A percentile compares a stretch with the other conserved stretches of the same genome.
These are phyloP conservation scores for Plectosphaerella cucumerina DNA, from an alignment of 2,329 filamentous ascomycete genomes.

Conservation along the genomic window DNA sequence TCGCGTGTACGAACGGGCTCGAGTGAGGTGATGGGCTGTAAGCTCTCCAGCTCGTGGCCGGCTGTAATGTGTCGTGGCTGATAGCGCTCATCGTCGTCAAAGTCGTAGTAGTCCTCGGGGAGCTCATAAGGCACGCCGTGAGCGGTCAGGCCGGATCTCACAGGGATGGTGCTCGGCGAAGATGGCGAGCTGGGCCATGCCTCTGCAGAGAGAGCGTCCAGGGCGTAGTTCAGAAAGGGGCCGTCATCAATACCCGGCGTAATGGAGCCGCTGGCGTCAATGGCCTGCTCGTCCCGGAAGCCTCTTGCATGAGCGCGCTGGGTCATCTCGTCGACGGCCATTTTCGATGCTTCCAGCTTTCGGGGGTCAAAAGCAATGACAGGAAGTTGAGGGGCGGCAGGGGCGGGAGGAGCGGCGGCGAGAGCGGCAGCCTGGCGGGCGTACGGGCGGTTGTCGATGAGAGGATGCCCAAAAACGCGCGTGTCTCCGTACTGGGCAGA, in stretches of 20 bases:
- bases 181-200: slow-evolving; percentile 54
- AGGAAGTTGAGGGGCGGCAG: slow-evolving; percentile 4
- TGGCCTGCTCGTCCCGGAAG: slow-evolving; percentile 49
- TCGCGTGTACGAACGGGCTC: background rate
- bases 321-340: slow-evolving; percentile 18
- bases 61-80: background rate
- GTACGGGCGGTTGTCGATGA: slow-evolving; percentile 16
- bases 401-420: slow-evolving; percentile 26
- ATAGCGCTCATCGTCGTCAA: background rate
- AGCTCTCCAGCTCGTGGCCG: background rate
- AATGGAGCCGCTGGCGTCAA: slow-evolving; percentile 43
- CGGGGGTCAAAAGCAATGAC: slow-evolving; percentile 2
- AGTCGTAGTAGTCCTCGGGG: background rate
- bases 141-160: background rate
- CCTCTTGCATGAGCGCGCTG: slow-evolving; percentile 16
- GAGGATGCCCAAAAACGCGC: slow-evolving; percentile 30
- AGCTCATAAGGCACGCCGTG: background rate
- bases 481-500: slow-evolving; percentile 35
- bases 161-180: slow-evolving; percentile 24
- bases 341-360: background rate
- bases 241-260: slow-evolving; percentile 81
- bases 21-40: background rate
- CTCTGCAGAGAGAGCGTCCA: slow-evolving; percentile 78
- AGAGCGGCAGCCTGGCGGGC: slow-evolving; percentile 8
- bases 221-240: slow-evolving; percentile 84